Evolutionary conservation across 345 rosid species (phyloP).

Genomic region (Passiflora organensis): DNA sequence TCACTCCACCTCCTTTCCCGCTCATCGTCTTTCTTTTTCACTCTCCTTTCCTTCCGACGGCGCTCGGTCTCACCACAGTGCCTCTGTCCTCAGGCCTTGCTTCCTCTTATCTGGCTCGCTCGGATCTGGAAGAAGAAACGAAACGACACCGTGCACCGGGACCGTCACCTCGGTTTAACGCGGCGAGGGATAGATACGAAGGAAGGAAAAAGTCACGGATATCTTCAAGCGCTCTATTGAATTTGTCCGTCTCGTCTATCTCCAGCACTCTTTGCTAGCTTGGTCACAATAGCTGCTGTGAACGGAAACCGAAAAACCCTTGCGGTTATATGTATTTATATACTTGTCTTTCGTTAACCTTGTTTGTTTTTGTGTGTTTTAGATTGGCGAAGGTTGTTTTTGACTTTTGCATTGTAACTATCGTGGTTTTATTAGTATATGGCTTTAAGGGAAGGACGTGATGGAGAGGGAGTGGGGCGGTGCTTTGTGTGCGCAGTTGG

Average conservation of each 20-base stretch:
- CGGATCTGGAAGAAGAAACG: conserved; percentile 25
- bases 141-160: conserved; percentile 1
- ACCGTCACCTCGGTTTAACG: not conserved
- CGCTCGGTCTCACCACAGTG: no score
- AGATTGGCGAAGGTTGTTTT: no score
- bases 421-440: no score
- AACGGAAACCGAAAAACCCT: not conserved
- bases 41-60: conserved; percentile 20
- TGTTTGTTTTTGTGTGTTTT: not conserved
- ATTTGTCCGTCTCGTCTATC: not conserved
- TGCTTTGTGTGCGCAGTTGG: no score
- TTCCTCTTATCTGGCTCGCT: not conserved
- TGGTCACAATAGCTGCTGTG: no score
- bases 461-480: no score
- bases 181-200: not conserved
- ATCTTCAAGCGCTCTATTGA: no score
- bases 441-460: no score
- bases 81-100: not conserved
- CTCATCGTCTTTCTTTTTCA: conserved; percentile 46
- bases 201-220: no score
- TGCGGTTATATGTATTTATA: no score
- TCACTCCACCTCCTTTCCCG: conserved; percentile 56
- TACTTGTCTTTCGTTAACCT: not conserved
- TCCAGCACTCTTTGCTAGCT: no score
- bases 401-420: no score